Evolutionary conservation across 2,329 filamentous ascomycete genomes (phyloP).

Genomic region (Daldinia sp.): DNA sequence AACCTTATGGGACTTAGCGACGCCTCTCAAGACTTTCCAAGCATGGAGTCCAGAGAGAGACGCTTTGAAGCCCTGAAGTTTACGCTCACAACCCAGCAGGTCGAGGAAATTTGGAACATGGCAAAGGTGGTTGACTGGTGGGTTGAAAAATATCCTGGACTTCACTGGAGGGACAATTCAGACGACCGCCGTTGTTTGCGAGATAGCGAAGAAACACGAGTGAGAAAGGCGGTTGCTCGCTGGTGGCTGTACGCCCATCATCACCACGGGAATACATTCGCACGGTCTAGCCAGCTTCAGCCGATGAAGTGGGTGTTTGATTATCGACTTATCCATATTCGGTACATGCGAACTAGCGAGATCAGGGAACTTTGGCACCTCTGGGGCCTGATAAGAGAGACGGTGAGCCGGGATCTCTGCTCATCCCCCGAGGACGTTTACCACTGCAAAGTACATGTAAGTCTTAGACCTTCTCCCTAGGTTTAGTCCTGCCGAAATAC

Average conservation of each 20-base stretch:
- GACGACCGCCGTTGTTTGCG: slow-evolving; percentile 56
- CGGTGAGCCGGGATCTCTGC: slow-evolving; percentile 44
- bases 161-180: slow-evolving; percentile 57
- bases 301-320: slow-evolving; percentile 39
- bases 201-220: slow-evolving; percentile 53
- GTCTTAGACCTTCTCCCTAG: slow-evolving; percentile 14
- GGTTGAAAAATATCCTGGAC: slow-evolving; percentile 51
- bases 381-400: slow-evolving; percentile 37
- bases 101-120: slow-evolving; percentile 45
- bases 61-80: not conserved
- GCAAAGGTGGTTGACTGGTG: slow-evolving; percentile 50
- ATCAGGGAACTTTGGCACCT: slow-evolving; percentile 43
- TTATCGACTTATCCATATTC: slow-evolving; percentile 41
- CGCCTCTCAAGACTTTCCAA: not conserved
- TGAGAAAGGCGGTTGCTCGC: slow-evolving; percentile 59
- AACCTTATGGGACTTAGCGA: slow-evolving; percentile 33
- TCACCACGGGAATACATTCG: slow-evolving; percentile 55
- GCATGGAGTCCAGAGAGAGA: too few relatives aligned
- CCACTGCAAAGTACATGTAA: slow-evolving; percentile 35
- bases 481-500: not conserved
- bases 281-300: slow-evolving; percentile 6
- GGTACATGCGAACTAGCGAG: slow-evolving; percentile 42
- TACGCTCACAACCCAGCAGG: slow-evolving; percentile 38
- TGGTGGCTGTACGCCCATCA: slow-evolving; percentile 65
- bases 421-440: slow-evolving; percentile 41